These are phyloP conservation scores for Tetrapisispora namnaoensis DNA, from an alignment of 805 yeast genomes.

Conservation along the genomic window DNA sequence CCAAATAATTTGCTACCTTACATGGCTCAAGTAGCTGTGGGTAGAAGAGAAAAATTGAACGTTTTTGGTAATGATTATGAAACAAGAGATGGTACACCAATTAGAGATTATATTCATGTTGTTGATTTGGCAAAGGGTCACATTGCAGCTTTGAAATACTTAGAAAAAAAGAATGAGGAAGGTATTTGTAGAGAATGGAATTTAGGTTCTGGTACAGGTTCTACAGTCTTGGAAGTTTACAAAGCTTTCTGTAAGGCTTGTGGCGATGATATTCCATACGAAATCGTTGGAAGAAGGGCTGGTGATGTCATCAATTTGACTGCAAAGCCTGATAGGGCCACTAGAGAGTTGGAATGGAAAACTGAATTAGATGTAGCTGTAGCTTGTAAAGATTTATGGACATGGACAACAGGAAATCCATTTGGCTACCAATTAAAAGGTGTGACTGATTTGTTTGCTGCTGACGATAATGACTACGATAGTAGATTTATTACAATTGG, in stretches of 20 bases:
- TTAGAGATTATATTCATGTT: slow-evolving; percentile 74
- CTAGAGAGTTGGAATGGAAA: slow-evolving; percentile 54
- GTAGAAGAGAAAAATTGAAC: slow-evolving; percentile 53
- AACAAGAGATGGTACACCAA: slow-evolving; percentile 70
- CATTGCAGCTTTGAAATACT: slow-evolving; percentile 54
- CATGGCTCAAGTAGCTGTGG: slow-evolving; percentile 69
- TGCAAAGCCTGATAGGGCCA: slow-evolving; percentile 61
- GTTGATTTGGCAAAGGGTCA: slow-evolving; percentile 74
- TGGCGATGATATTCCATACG: slow-evolving; percentile 54
- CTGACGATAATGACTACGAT: slow-evolving; percentile 16
- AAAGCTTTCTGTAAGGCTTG: slow-evolving; percentile 55
- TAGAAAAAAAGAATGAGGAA: slow-evolving; percentile 27
- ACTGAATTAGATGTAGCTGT: slow-evolving; percentile 45
- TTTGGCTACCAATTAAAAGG: slow-evolving; percentile 39
- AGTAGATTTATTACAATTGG: slow-evolving; percentile 26
- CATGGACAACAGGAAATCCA: slow-evolving; percentile 64
- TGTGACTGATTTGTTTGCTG: slow-evolving; percentile 16
- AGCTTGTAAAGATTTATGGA: slow-evolving; percentile 69
- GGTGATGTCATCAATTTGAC: slow-evolving; percentile 74
- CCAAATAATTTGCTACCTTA: slow-evolving; percentile 71
- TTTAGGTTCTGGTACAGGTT: slow-evolving; percentile 73
- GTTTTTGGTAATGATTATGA: slow-evolving; percentile 67
- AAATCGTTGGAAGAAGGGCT: slow-evolving; percentile 54
- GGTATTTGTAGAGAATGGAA: slow-evolving; percentile 73
- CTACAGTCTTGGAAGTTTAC: slow-evolving; percentile 65